Evolutionary conservation across 176 grass and related monocot species (phyloP).

Genomic region (Triticum urartu): DNA sequence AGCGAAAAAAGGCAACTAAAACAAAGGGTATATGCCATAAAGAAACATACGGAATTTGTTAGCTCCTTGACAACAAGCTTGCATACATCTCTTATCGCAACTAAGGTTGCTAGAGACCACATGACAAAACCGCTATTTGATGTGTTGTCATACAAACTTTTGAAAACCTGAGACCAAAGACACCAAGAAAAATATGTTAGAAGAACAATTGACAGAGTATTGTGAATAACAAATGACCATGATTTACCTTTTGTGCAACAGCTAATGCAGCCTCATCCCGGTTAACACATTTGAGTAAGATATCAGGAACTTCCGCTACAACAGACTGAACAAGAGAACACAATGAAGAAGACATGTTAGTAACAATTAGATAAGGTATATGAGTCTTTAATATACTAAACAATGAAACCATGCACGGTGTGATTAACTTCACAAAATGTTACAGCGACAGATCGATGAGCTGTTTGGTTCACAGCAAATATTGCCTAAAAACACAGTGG

Average conservation of each 20-base stretch:
- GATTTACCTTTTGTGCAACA: slow-evolving; percentile 71
- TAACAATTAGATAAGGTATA: neutral
- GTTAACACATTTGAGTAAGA: slow-evolving; percentile 70
- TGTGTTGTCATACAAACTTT: slow-evolving; percentile 73
- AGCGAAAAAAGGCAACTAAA: neutral
- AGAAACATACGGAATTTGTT: slow-evolving; percentile 66
- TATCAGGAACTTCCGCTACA: slow-evolving; percentile 75
- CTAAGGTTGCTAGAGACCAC: slow-evolving; percentile 65
- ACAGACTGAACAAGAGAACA: slow-evolving; percentile 50
- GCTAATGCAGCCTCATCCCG: slow-evolving; percentile 78
- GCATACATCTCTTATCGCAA: slow-evolving; percentile 72
- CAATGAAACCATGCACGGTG: neutral
- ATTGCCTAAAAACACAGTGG: neutral
- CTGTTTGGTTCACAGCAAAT: neutral
- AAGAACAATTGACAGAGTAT: slow-evolving; percentile 15
- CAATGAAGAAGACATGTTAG: slow-evolving; percentile 20
- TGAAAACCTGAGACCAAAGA: slow-evolving; percentile 59
- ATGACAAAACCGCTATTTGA: slow-evolving; percentile 56
- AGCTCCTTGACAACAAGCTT: slow-evolving; percentile 88
- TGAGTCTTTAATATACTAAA: neutral
- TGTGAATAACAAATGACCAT: slow-evolving; percentile 14
- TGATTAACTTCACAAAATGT: neutral
- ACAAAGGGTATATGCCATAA: neutral
- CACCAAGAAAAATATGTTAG: slow-evolving; percentile 8
- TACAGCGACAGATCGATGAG: neutral